Evolutionary conservation across 2,329 filamentous ascomycete genomes (phyloP), one percentile per base, ranked within the genome.

Genomic region (Ambrosiella beaveri): DNA sequence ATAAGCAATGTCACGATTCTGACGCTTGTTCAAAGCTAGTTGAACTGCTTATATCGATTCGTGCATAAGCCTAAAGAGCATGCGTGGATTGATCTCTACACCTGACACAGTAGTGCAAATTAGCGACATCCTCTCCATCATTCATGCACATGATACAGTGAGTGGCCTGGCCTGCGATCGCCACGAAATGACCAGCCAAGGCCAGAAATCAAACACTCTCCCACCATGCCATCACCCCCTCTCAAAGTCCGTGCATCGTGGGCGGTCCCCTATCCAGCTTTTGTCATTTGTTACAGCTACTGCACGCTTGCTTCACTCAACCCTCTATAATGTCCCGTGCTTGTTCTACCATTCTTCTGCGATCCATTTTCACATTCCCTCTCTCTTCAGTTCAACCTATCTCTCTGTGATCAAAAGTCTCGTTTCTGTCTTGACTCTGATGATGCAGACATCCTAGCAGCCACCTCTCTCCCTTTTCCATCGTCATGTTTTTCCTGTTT

Each of bases 221-320:
- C n/a, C 19, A 15, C n/a, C n/a, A 47, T 17, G 7, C 19, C n/a
- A 5, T 8, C 44, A 47, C 11, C 19, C 44, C 19, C 40, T 12
- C 44, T 17, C 44, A 47, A 19, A 47, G 44, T 47, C 44, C 44
- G 44, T 47, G 44, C 44, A 15, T 47, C 44, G 44, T 47, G n/a
- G n/a, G n/a, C 19, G 27, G 13, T 47, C 44, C 44, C 44, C 44
- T 47, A 17, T 47, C n/a, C 44, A 8, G n/a, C 44, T 47, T 17
- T 47, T 47, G 44, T n/a, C 44, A 47, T 47, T 47, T 47, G 44
- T 47, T 47, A 47, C 47, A 51, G 47, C 47, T 51, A 36, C 47
- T 51, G 11, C 44, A 47, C n/a, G 44, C 44, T 19, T 47, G 17
- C 27, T 51, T 51, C 19, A 51, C 13, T n/a, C 13, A 51, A 9